Evolutionary conservation across 129 eudicot species (phyloP).

Genomic region (Flaveria ramosissima): DNA sequence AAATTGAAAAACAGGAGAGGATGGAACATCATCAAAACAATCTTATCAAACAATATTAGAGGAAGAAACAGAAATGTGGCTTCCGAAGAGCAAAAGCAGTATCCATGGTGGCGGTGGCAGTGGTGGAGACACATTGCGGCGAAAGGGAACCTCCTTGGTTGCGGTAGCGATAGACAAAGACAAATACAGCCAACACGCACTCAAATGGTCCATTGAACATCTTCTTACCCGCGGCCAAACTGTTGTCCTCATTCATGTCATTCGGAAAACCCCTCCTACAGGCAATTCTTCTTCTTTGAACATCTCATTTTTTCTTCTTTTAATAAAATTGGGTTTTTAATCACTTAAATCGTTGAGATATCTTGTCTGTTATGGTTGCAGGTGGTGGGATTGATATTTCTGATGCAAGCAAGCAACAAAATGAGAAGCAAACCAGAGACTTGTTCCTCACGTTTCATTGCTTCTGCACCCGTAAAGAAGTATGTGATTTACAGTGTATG

Average conservation of each 20-base stretch:
- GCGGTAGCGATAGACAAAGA: constrained; percentile 66
- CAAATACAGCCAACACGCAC: constrained; percentile 55
- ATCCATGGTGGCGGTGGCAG: constrained; percentile 18
- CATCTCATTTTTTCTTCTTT: too few relatives aligned
- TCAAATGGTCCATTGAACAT: constrained; percentile 57
- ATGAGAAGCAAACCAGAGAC: constrained; percentile 59
- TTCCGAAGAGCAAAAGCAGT: constrained; percentile 36
- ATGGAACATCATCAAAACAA: constrained; percentile 14
- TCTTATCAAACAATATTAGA: constrained; percentile 14
- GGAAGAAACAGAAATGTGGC: constrained; percentile 40
- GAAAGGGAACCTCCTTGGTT: constrained; percentile 34
- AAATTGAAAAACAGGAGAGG: neutral
- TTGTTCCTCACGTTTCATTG: constrained; percentile 75
- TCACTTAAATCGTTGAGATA: neutral
- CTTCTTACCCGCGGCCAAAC: constrained; percentile 50
- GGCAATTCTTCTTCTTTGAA: constrained; percentile 13
- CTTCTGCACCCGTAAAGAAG: constrained; percentile 74
- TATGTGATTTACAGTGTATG: constrained; percentile 1
- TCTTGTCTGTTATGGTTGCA: constrained; percentile 12
- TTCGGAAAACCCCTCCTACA: constrained; percentile 30
- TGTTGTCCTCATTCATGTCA: constrained; percentile 52
- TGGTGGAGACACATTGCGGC: constrained; percentile 21
- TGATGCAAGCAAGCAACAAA: constrained; percentile 41
- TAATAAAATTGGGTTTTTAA: too few relatives aligned
- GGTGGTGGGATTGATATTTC: constrained; percentile 31